These are phyloP conservation scores for Metschnikowia shivogae DNA, from an alignment of 805 yeast genomes.

Conservation along the genomic window DNA sequence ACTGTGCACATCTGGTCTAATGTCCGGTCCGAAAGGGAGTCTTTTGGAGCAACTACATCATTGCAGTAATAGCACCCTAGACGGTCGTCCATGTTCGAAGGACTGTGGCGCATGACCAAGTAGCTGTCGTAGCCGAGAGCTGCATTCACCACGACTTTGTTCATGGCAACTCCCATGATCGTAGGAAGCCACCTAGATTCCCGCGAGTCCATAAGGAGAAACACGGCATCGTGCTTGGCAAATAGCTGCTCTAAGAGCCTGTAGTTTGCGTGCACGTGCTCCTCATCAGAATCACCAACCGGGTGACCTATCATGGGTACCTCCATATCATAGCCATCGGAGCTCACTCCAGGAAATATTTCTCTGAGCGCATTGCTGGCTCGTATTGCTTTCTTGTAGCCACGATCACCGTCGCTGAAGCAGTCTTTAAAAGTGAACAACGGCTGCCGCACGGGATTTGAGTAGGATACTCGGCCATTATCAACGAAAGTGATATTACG, in stretches of 20 bases:
- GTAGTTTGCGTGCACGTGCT: conserved; percentile 46
- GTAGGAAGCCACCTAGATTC: conserved; percentile 99
- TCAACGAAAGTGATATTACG: conserved; percentile 83
- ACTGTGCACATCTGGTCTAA: conserved; percentile 99
- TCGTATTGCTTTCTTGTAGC: conserved; percentile 66
- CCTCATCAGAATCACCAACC: conserved; percentile 45
- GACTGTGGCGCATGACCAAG: conserved; percentile 82
- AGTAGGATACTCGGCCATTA: conserved; percentile 80
- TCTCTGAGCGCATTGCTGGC: conserved; percentile 72
- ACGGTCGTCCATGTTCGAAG: conserved; percentile 26
- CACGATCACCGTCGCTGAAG: conserved; percentile 54
- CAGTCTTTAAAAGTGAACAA: conserved; percentile 80
- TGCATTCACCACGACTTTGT: conserved; percentile 80
- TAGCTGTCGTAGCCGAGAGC: conserved; percentile 95
- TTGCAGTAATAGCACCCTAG: conserved; percentile 95
- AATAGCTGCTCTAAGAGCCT: conserved; percentile 51
- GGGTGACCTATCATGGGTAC: conserved; percentile 98
- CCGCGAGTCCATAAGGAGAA: conserved; percentile 86
- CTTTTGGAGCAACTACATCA: conserved; percentile 91
- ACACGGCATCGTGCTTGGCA: conserved; percentile 68
- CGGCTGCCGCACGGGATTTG: conserved; percentile 96
- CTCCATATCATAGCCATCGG: conserved; percentile 61
- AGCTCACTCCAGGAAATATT: conserved; percentile 73
- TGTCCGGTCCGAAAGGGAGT: conserved; percentile 81
- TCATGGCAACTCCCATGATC: conserved; percentile 59